Conservation (phyloP, 805 yeast species). For the Cephaloascus fragrans region DNA sequence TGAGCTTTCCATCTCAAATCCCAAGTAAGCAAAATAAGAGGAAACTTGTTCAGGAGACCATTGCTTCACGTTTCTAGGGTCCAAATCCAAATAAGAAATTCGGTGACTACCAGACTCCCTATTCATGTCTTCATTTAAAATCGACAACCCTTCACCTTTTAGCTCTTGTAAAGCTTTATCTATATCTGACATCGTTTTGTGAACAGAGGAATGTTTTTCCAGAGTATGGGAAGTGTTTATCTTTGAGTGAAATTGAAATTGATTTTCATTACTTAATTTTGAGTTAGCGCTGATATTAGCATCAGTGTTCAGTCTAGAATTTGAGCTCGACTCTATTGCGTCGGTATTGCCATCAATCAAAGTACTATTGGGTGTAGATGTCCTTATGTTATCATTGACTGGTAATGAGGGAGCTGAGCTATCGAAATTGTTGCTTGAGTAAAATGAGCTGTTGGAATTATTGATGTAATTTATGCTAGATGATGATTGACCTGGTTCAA, state of each 20-base stretch:
- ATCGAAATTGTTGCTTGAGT: not conserved
- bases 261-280: not conserved
- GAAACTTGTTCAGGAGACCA: constrained; percentile 91
- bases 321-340: too few species aligned
- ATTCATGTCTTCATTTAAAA: constrained; percentile 5
- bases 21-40: constrained; percentile 59
- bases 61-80: constrained; percentile 36
- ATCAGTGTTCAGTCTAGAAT: not conserved
- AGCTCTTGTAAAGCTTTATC: constrained; percentile 66
- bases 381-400: not conserved
- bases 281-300: constrained; percentile 4
- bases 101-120: not conserved
- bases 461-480: constrained; percentile 3
- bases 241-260: constrained; percentile 8
- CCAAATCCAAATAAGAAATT: constrained; percentile 14
- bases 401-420: constrained; percentile 1
- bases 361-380: not conserved
- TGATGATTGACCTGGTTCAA: constrained; percentile 12
- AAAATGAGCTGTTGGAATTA: constrained; percentile 4
- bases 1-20: constrained; percentile 68
- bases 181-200: constrained; percentile 56
- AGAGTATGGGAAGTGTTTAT: constrained; percentile 1
- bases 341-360: not conserved
- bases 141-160: constrained; percentile 12
- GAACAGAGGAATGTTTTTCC: constrained; percentile 28